Percentiles rank a stretch among this genome's conserved stretches.
phyloP scores from a whole-genome alignment of 805 yeast genomes.

The Maudiozyma turicensis region DNA sequence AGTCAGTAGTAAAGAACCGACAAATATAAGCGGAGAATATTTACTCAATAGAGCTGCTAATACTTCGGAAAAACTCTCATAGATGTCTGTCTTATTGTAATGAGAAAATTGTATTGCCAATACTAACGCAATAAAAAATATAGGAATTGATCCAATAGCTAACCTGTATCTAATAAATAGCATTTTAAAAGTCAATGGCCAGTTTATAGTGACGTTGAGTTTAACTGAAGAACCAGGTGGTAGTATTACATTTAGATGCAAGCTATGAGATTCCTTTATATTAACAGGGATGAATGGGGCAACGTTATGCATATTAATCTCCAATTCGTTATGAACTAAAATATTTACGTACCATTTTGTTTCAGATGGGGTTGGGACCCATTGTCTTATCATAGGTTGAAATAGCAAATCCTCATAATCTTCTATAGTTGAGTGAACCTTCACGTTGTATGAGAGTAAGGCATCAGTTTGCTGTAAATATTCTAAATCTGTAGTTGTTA shows the following conservation, averaged over 20 bases:
- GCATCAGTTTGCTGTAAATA: slow-evolving; percentile 26
- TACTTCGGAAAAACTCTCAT: slow-evolving; percentile 39
- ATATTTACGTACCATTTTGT: slow-evolving; percentile 68
- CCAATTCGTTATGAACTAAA: slow-evolving; percentile 30
- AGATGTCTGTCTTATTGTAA: slow-evolving; percentile 32
- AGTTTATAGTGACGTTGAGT: slow-evolving; percentile 1
- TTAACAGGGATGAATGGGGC: slow-evolving; percentile 56
- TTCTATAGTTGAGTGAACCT: slow-evolving; percentile 4
- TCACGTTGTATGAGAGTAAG: slow-evolving; percentile 17
- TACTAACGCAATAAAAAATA: slow-evolving; percentile 44
- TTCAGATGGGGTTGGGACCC: slow-evolving; percentile 54
- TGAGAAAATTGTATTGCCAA: slow-evolving; percentile 45
- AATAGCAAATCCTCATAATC: slow-evolving; percentile 23
- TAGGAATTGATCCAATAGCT: slow-evolving; percentile 60
- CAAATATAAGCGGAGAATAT: slow-evolving; percentile 19
- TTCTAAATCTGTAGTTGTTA: slow-evolving; percentile 10
- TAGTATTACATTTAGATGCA: slow-evolving; percentile 15
- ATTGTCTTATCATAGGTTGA: slow-evolving; percentile 61
- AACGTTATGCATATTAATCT: slow-evolving; percentile 46
- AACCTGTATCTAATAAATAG: slow-evolving; percentile 71
- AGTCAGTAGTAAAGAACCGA: slow-evolving; percentile 31
- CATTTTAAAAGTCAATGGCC: slow-evolving; percentile 46
- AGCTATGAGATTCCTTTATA: slow-evolving; percentile 11
- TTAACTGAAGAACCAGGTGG: slow-evolving; percentile 21
- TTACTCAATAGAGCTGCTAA: slow-evolving; percentile 30